A percentile compares a stretch with the other conserved stretches of the same genome.
These are phyloP conservation scores for Ceratocystis cacaofunesta DNA, from an alignment of 2,329 filamentous ascomycete genomes.

Conservation along the genomic window DNA sequence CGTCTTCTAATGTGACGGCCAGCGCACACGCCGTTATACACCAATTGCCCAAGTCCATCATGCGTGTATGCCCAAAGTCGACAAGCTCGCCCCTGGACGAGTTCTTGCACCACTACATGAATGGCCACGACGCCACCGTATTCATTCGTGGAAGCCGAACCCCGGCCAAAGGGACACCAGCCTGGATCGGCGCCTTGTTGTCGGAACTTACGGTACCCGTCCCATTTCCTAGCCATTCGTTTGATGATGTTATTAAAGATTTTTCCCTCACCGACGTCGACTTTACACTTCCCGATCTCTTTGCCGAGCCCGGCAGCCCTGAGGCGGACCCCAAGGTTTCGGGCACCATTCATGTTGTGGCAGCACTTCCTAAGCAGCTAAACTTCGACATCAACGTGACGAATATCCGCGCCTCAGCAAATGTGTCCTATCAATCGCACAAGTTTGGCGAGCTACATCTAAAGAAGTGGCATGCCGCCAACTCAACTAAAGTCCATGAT, in stretches of 20 bases:
- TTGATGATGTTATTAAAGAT: constrained; percentile 73
- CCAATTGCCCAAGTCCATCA: constrained; percentile 59
- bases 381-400: constrained; percentile 72
- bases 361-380: constrained; percentile 69
- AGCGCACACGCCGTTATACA: constrained; percentile 58
- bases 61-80: constrained; percentile 57
- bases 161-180: constrained; percentile 49
- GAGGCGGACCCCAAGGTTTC: constrained; percentile 65
- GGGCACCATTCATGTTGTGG: constrained; percentile 64
- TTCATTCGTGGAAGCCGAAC: constrained; percentile 68
- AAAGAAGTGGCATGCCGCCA: constrained; percentile 67
- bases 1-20: constrained; percentile 51
- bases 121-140: constrained; percentile 61
- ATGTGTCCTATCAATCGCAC: constrained; percentile 62
- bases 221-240: constrained; percentile 64
- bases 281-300: constrained; percentile 69
- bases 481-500: constrained; percentile 54
- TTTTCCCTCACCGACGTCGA: constrained; percentile 77
- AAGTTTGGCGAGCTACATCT: constrained; percentile 74
- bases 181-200: constrained; percentile 70
- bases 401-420: constrained; percentile 57
- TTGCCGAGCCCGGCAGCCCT: constrained; percentile 59
- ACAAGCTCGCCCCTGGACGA: constrained; percentile 71
- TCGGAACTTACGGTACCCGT: constrained; percentile 71
- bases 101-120: constrained; percentile 66